Evolutionary conservation across 2,329 filamentous ascomycete species (phyloP).

Genomic region (Xylaria sp.): DNA sequence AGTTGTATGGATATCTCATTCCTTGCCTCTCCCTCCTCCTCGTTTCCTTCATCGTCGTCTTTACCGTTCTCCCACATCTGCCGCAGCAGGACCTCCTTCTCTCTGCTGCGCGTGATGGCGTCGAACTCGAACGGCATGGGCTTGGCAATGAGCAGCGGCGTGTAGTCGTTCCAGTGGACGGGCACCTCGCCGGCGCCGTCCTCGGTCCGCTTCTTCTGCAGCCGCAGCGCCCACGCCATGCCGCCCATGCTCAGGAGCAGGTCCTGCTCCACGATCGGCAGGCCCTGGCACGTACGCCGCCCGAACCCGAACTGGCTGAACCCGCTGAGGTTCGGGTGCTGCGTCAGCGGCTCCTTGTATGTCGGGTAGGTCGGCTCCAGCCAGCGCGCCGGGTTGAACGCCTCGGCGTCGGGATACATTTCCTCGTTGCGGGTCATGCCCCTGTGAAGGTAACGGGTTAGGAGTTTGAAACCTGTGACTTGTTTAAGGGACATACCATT

Average conservation of each 20-base stretch:
- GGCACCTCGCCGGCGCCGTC: constrained; percentile 38
- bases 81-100: constrained; percentile 30
- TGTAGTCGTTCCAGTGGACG: constrained; percentile 49
- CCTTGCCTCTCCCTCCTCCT: constrained; percentile 19
- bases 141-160: constrained; percentile 49
- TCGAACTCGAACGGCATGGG: constrained; percentile 45
- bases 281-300: constrained; percentile 49
- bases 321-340: constrained; percentile 44
- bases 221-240: constrained; percentile 41
- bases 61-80: constrained; percentile 42
- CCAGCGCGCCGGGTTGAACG: constrained; percentile 46
- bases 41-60: constrained; percentile 36
- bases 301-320: constrained; percentile 57
- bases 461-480: constrained; percentile 12
- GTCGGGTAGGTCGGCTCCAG: constrained; percentile 42
- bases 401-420: constrained; percentile 42
- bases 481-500: constrained; percentile 45
- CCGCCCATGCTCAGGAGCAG: constrained; percentile 45
- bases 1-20: no score
- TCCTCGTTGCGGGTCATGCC: constrained; percentile 49
- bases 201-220: constrained; percentile 34
- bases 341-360: constrained; percentile 43
- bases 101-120: constrained; percentile 32
- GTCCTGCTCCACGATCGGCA: constrained; percentile 46
- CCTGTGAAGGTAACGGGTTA: constrained; percentile 41